These are phyloP conservation scores for Candida frijolesensis DNA, from an alignment of 1,139 yeast genomes.

Conservation along the genomic window DNA sequence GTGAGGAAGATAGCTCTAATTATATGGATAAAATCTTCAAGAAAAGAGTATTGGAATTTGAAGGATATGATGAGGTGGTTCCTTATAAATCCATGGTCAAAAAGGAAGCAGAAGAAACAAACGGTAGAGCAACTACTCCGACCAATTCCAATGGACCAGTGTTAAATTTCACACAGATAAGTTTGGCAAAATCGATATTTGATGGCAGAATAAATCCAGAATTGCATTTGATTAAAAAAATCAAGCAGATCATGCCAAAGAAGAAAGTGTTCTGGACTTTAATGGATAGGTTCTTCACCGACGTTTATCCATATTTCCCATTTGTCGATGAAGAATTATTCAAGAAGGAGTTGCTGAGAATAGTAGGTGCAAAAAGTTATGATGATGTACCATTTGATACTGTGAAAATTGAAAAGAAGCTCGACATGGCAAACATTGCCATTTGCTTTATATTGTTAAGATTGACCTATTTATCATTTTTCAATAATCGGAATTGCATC, in stretches of 20 bases:
- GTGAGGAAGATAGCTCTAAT: constrained; percentile 15
- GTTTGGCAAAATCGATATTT: constrained; percentile 32
- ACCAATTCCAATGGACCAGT: constrained; percentile 13
- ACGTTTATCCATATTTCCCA: constrained; percentile 40
- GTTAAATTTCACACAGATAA: constrained; percentile 11
- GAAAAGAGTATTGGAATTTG: constrained; percentile 35
- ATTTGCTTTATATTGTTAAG: constrained; percentile 31
- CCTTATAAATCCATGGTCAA: constrained; percentile 35
- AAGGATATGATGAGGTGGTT: constrained; percentile 38
- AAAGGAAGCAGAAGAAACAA: constrained; percentile 19
- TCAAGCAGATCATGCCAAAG: constrained; percentile 34
- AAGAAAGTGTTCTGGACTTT: constrained; percentile 36
- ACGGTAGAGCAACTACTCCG: constrained; percentile 21
- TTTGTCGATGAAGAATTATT: constrained; percentile 37
- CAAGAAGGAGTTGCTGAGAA: constrained; percentile 19
- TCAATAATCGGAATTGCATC: constrained; percentile 32
- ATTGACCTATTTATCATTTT: constrained; percentile 34
- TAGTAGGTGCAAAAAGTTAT: constrained; percentile 29
- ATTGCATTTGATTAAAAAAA: constrained; percentile 33
- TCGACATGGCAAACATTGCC: constrained; percentile 39
- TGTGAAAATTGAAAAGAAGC: constrained; percentile 28
- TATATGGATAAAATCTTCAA: constrained; percentile 29
- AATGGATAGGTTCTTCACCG: constrained; percentile 30
- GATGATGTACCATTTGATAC: constrained; percentile 23
- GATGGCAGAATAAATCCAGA: constrained; percentile 34